Evolutionary conservation across 768 basidiomycete species (phyloP).

Genomic region (Phlebiopsis flavidoalba): DNA sequence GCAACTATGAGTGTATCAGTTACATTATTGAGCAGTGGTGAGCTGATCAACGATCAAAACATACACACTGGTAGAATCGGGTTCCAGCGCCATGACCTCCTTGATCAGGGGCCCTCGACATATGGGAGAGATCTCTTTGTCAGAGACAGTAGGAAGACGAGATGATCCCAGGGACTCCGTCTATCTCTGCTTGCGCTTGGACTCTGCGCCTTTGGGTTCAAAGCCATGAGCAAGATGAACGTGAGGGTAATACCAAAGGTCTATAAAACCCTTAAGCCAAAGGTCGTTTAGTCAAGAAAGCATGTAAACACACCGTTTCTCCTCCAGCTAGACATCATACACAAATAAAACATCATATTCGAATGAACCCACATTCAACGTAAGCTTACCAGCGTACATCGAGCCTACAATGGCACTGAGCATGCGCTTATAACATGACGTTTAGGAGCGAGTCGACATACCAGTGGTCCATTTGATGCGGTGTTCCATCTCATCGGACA

Average conservation of each 20-base stretch:
- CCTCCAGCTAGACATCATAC: constrained; percentile 8
- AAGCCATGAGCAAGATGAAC: constrained; percentile 24
- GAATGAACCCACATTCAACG: neutral
- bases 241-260: constrained; percentile 17
- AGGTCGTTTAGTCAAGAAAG: neutral
- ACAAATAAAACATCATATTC: neutral
- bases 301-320: constrained; percentile 3
- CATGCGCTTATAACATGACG: no score
- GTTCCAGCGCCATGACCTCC: constrained; percentile 28
- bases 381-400: constrained; percentile 2
- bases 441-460: neutral
- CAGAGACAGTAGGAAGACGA: constrained; percentile 21
- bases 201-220: constrained; percentile 20
- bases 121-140: constrained; percentile 21
- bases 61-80: constrained; percentile 7
- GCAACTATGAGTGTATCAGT: constrained; percentile 54
- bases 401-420: neutral
- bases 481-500: neutral
- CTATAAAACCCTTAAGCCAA: constrained; percentile 5
- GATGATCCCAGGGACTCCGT: constrained; percentile 18
- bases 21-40: neutral
- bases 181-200: constrained; percentile 26
- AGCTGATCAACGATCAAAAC: neutral
- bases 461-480: constrained; percentile 7
- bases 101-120: constrained; percentile 25